Evolutionary conservation across 495 filamentous ascomycete genomes (phyloP).

Genomic region (Sabuloglossum arenarium): DNA sequence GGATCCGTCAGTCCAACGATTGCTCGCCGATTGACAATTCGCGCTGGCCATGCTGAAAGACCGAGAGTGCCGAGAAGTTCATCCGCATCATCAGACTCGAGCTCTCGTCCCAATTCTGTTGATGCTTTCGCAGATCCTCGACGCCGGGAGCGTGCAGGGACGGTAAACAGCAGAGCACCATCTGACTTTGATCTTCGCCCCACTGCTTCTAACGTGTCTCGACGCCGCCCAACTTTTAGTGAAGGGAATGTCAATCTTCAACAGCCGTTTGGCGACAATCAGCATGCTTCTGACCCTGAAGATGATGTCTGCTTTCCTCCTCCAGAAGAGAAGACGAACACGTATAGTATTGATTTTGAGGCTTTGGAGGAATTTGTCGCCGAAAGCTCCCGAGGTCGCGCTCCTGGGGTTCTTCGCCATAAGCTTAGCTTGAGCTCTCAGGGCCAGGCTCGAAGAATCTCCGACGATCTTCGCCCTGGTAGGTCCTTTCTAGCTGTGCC

Average conservation of each 20-base stretch:
- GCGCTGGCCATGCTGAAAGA: slow-evolving; percentile 7
- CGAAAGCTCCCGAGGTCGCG: slow-evolving; percentile 19
- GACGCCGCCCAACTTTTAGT: slow-evolving; percentile 37
- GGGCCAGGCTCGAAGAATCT: slow-evolving; percentile 29
- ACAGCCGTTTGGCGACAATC: slow-evolving; percentile 22
- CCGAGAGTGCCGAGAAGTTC: slow-evolving; percentile 21
- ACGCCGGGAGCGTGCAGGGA: slow-evolving; percentile 44
- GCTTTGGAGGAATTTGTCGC: slow-evolving; percentile 72
- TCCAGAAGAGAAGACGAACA: slow-evolving; percentile 34
- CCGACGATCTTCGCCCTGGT: slow-evolving; percentile 38
- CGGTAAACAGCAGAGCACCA: slow-evolving; percentile 34
- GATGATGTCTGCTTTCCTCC: slow-evolving; percentile 75
- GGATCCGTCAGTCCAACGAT: neutral
- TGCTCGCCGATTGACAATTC: neutral
- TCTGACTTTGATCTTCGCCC: slow-evolving; percentile 45
- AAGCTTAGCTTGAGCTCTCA: slow-evolving; percentile 33
- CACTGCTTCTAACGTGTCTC: slow-evolving; percentile 46
- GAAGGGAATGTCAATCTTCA: slow-evolving; percentile 29
- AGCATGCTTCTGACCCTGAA: slow-evolving; percentile 27
- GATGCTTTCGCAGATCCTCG: slow-evolving; percentile 79
- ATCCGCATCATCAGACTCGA: slow-evolving; percentile 42
- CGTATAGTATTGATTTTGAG: slow-evolving; percentile 62
- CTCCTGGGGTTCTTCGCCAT: slow-evolving; percentile 14
- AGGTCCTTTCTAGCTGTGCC: slow-evolving; percentile 7
- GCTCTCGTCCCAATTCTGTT: slow-evolving; percentile 88